A percentile compares a stretch with the other conserved stretches of the same genome.
Conservation (phyloP, 2,329 filamentous ascomycete genomes). For the Verticillium dahliae region DNA sequence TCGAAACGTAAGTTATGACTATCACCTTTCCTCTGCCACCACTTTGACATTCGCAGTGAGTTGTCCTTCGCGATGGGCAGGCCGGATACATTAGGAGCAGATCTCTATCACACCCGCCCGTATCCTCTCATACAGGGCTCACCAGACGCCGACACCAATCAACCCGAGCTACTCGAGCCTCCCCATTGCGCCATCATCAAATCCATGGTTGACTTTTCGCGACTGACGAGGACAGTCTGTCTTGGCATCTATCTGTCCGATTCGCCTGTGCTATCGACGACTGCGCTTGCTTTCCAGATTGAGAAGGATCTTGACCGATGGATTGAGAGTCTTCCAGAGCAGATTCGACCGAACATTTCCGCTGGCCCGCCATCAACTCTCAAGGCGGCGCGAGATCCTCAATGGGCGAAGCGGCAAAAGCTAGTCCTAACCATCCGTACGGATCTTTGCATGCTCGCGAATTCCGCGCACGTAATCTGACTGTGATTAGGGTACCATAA, state of each 20-base stretch:
- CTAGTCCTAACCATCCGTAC: slow-evolving; percentile 17
- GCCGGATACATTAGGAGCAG: slow-evolving; percentile 39
- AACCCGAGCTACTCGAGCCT: slow-evolving; percentile 14
- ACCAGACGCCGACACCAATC: slow-evolving; percentile 1
- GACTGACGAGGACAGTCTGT: slow-evolving; percentile 17
- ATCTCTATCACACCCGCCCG: slow-evolving; percentile 38
- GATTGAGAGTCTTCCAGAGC: slow-evolving; percentile 13
- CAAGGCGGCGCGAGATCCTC: slow-evolving; percentile 13
- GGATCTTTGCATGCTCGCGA: background rate
- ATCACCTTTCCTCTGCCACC: background rate
- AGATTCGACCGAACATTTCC: slow-evolving; percentile 12
- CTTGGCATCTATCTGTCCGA: slow-evolving; percentile 17
- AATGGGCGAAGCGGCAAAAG: slow-evolving; percentile 19
- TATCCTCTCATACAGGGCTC: slow-evolving; percentile 16
- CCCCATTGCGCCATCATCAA: slow-evolving; percentile 19
- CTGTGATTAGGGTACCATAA: slow-evolving; percentile 16
- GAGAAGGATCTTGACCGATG: slow-evolving; percentile 16
- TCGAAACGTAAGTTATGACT: slow-evolving; percentile 29
- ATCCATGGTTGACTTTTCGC: slow-evolving; percentile 19
- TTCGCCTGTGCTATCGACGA: slow-evolving; percentile 10
- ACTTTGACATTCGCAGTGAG: slow-evolving; percentile 22
- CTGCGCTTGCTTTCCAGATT: slow-evolving; percentile 14
- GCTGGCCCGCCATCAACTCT: slow-evolving; percentile 11
- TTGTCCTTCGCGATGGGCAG: slow-evolving; percentile 41
- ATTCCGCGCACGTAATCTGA: background rate